Evolutionary conservation across 805 yeast genomes (phyloP).

Genomic region (Candida fluviatilis): DNA sequence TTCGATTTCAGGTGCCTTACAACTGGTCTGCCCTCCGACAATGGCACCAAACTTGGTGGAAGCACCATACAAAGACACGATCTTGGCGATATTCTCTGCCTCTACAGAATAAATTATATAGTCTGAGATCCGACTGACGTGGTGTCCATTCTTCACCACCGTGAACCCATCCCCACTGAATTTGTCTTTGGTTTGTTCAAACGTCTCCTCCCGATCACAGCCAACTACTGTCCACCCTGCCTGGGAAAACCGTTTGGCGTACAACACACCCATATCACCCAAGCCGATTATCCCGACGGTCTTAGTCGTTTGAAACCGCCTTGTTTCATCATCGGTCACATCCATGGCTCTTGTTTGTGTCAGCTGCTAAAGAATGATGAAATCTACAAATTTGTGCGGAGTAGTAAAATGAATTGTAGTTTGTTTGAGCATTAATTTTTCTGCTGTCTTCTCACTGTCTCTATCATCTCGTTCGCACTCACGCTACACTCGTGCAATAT

Average conservation of each 20-base stretch:
- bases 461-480: too few species aligned
- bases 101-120: conserved; percentile 89
- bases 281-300: conserved; percentile 88
- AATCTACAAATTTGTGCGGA: too few species aligned
- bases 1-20: conserved; percentile 83
- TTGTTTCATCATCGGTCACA: conserved; percentile 9
- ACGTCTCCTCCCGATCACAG: conserved; percentile 74
- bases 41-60: conserved; percentile 83
- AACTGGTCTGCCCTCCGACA: conserved; percentile 98
- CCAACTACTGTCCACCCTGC: conserved; percentile 91
- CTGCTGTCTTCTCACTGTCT: too few species aligned
- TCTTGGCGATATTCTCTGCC: conserved; percentile 74
- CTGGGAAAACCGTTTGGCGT: conserved; percentile 69
- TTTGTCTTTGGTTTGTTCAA: conserved; percentile 39
- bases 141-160: conserved; percentile 74
- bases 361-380: too few species aligned
- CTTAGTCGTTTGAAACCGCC: conserved; percentile 31
- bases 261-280: conserved; percentile 94
- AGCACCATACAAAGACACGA: conserved; percentile 77
- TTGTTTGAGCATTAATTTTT: too few species aligned
- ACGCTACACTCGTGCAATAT: too few species aligned
- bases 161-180: conserved; percentile 43
- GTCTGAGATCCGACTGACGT: conserved; percentile 77
- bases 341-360: not conserved
- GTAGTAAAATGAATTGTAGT: too few species aligned